Base-by-base conservation (phyloP, 805 yeast genomes). In the Tetrapisispora nanseiensis region DNA sequence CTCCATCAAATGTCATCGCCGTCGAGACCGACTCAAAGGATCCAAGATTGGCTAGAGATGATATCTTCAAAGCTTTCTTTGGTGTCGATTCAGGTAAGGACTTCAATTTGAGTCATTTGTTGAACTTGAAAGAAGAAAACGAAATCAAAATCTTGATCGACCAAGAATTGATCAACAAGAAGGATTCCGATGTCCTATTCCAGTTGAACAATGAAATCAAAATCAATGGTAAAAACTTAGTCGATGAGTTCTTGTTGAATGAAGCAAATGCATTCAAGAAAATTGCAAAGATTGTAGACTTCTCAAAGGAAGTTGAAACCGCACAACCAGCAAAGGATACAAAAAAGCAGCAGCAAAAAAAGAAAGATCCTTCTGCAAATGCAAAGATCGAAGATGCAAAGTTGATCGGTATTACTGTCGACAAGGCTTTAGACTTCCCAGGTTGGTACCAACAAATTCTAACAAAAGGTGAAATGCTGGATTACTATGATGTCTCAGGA, bases 401-500 rank as follows among this genome's bases (percentile, higher is more conserved):
- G 57, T 69, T 89, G 57, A 85, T 92, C 53, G 98, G 98, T 66
- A 90, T 92, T 63, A 92, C 97, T 36, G 95, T 84, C 40, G 95
- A 86, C 66, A 92, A 92, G 69, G 76, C 79, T 49, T 72, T 78
- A 56, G 98, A 92, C 63, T 92, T 92, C 72, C 80, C 98, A 48
- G 79, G 87, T 41, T 92, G 99, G 99, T 92, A 92, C 71, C 89
- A 89, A 56, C 98, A 92, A 71, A 82, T 94, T 46, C 75, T 89
- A 51, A 84, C 94, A 57, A 92, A 92, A 69, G 95, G 96, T 67
- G 99, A 92, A 67, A 86, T 94, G 95, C 75, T 92, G 57, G 98
- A 94, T 64, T 92, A 92, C 72, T 92, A 92, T 62, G 98, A 94
- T 62, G 97, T 92, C 40, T 87, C 97, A 40, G 99, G 99, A 55